Percentiles rank a stretch among this genome's conserved stretches.
Conservation (phyloP, 1,139 yeast species). For the Blastobotrys malaysiensis region DNA sequence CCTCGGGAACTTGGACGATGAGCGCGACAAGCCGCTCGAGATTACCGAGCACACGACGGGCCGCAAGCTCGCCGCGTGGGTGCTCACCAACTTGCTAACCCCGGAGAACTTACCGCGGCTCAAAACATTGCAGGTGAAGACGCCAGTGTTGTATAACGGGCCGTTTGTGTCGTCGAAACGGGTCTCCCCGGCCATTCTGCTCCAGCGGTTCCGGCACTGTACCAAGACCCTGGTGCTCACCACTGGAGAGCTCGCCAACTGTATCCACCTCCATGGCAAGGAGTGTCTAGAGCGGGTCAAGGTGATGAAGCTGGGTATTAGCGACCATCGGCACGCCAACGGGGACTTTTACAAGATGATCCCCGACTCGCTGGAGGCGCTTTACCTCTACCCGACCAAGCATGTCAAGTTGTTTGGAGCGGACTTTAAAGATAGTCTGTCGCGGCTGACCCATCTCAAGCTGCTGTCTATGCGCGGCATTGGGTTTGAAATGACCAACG, state of each 20-base stretch:
- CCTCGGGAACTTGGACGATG: background rate
- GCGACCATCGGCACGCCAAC: background rate
- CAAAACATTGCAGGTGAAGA: conserved; percentile 3
- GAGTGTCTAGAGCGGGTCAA: background rate
- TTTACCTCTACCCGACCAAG: conserved; percentile 4
- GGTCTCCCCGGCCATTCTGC: background rate
- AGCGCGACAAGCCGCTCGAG: background rate
- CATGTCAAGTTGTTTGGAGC: conserved; percentile 1
- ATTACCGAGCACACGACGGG: background rate
- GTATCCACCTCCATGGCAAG: background rate
- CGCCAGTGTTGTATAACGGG: conserved; percentile 1
- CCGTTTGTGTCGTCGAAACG: background rate
- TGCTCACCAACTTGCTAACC: background rate
- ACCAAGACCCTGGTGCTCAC: conserved; percentile 1
- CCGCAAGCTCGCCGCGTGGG: conserved; percentile 3
- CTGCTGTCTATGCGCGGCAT: conserved; percentile 7
- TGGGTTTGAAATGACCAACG: conserved; percentile 5
- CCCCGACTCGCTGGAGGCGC: background rate
- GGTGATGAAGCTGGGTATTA: conserved; percentile 4
- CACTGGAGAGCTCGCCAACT: conserved; percentile 1
- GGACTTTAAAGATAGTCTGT: background rate
- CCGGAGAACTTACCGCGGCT: background rate
- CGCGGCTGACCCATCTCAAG: conserved; percentile 2
- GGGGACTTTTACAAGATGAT: conserved; percentile 2
- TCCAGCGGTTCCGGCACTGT: conserved; percentile 1